These are phyloP conservation scores for Cryptococcus depauperatus DNA, from an alignment of 1,284 basidiomycete species.

Conservation along the genomic window DNA sequence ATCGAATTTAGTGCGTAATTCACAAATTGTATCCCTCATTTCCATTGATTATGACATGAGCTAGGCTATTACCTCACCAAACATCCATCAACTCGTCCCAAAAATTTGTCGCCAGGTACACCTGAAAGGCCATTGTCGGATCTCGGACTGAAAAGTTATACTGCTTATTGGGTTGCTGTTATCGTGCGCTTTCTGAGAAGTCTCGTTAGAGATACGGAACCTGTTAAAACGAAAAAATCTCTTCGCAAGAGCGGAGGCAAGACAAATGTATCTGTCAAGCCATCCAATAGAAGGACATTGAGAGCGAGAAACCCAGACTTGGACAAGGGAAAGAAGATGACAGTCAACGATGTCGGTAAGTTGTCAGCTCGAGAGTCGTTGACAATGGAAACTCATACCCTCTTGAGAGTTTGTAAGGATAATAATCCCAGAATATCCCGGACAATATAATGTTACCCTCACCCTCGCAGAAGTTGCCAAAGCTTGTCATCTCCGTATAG, in stretches of 20 bases:
- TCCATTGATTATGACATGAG: not conserved
- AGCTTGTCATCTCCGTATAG: conserved; percentile 70
- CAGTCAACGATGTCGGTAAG: conserved; percentile 20
- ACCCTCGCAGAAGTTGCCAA: conserved; percentile 64
- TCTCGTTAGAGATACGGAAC: conserved; percentile 34
- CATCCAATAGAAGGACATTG: conserved; percentile 13
- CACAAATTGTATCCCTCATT: not conserved
- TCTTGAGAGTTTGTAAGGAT: conserved; percentile 11
- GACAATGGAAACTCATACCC: not conserved
- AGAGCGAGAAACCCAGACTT: conserved; percentile 12
- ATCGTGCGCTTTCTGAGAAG: conserved; percentile 72
- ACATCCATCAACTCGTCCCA: conserved; percentile 34
- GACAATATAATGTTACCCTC: conserved; percentile 51
- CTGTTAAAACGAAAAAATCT: conserved; percentile 7
- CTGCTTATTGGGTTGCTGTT: conserved; percentile 82
- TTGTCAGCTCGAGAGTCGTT: not conserved
- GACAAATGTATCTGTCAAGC: conserved; percentile 7
- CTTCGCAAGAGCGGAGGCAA: conserved; percentile 2
- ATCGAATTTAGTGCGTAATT: conserved; percentile 84
- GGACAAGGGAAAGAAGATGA: conserved; percentile 7
- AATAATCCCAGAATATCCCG: conserved; percentile 11
- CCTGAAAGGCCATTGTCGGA: conserved; percentile 93
- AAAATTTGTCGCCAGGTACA: conserved; percentile 70
- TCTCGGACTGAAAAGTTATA: conserved; percentile 81
- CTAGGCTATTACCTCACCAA: conserved; percentile 85